Conservation (phyloP, 139 green algal species). For the Choricystis sp. region DNA sequence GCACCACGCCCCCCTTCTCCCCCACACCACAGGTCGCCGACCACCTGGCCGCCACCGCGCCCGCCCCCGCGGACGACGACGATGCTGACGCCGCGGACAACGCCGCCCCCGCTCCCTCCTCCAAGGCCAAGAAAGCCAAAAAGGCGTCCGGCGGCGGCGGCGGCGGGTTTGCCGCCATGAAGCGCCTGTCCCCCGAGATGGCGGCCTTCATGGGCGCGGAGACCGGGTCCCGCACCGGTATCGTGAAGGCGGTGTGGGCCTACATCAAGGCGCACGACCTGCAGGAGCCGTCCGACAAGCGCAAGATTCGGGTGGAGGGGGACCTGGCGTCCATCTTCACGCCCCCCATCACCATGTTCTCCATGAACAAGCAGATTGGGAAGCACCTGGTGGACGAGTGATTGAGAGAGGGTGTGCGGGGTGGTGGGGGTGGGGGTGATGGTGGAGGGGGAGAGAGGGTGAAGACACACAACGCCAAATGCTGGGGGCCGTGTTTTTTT, state of each 20-base stretch:
- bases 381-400: conserved; percentile 25
- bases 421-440: no score
- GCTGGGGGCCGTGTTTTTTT: no score
- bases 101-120: no score
- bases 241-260: conserved; percentile 66
- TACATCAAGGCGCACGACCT: conserved; percentile 68
- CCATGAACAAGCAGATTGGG: conserved; percentile 61
- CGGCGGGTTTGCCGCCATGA: no score
- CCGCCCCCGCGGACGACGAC: neutral
- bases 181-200: neutral
- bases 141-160: neutral
- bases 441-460: no score
- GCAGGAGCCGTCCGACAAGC: conserved; percentile 54
- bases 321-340: conserved; percentile 47
- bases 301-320: conserved; percentile 25
- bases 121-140: neutral
- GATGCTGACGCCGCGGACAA: neutral
- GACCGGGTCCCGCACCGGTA: neutral
- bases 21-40: neutral
- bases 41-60: no score
- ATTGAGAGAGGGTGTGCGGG: no score
- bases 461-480: no score
- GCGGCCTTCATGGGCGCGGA: neutral
- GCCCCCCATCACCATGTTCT: conserved; percentile 47
- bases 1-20: neutral